Evolutionary conservation across 2,329 filamentous ascomycete species (phyloP).

Genomic region (Colletotrichum destructivum): DNA sequence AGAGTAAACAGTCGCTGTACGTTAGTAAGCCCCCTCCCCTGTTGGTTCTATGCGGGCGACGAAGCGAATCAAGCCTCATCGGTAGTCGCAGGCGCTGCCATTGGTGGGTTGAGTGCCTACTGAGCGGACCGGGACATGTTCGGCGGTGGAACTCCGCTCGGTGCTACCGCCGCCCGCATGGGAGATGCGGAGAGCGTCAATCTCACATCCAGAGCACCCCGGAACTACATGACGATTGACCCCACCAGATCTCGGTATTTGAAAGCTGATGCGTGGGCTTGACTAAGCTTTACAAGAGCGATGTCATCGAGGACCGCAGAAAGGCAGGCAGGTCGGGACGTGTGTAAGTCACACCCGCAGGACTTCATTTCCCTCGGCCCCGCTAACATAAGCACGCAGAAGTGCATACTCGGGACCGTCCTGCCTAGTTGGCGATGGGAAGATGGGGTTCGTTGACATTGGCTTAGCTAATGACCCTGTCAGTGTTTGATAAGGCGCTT

Average conservation of each 20-base stretch:
- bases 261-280: slow-evolving; percentile 23
- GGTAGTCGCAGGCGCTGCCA: slow-evolving; percentile 1
- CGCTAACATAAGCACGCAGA: background rate
- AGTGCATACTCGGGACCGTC: background rate
- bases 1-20: slow-evolving; percentile 1
- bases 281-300: slow-evolving; percentile 33
- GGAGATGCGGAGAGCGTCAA: slow-evolving; percentile 21
- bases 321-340: background rate
- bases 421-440: background rate
- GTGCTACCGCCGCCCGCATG: slow-evolving; percentile 1
- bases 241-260: background rate
- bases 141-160: slow-evolving; percentile 33
- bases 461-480: slow-evolving; percentile 38
- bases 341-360: background rate
- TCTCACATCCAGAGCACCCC: background rate
- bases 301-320: background rate
- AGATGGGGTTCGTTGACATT: background rate
- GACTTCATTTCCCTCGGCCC: slow-evolving; percentile 2
- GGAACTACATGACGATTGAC: background rate
- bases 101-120: slow-evolving; percentile 15
- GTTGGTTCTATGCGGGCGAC: background rate
- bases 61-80: background rate
- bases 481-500: slow-evolving; percentile 24
- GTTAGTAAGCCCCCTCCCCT: slow-evolving; percentile 32
- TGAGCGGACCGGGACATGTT: slow-evolving; percentile 8